phyloP scores from a whole-genome alignment of 768 basidiomycete species.

The Lactarius psammicola region DNA sequence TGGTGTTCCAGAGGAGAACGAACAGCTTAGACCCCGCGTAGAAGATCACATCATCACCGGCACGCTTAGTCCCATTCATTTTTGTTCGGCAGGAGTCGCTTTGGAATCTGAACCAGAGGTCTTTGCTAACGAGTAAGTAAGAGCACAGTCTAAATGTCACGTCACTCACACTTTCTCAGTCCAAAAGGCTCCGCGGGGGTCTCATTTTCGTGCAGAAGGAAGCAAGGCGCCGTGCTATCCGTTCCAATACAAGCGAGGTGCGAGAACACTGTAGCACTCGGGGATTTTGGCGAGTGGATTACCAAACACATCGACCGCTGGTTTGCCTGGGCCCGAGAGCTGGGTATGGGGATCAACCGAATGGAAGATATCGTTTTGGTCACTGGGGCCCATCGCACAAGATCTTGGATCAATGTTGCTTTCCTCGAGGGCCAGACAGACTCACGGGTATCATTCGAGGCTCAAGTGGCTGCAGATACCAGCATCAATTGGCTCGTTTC shows the following conservation, averaged over 20 bases:
- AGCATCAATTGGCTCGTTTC: not conserved
- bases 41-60: not conserved
- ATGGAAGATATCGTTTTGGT: not conserved
- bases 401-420: not conserved
- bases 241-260: not conserved
- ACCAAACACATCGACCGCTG: not conserved
- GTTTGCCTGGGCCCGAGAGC: not conserved
- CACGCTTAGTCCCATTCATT: not conserved
- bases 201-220: not conserved
- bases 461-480: not conserved
- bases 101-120: not conserved
- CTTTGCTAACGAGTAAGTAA: not conserved
- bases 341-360: not conserved
- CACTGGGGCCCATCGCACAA: not conserved
- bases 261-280: not conserved
- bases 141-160: not conserved
- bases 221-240: not conserved
- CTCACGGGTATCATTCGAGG: not conserved
- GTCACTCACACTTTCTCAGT: not conserved
- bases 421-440: not conserved
- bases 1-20: not conserved
- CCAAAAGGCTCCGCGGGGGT: not conserved
- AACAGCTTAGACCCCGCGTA: not conserved
- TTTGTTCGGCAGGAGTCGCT: not conserved
- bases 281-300: not conserved